Percentiles rank a stretch among this genome's conserved stretches.
Evolutionary conservation across 805 yeast genomes (phyloP).

Genomic region (Saturnispora ahearnii): DNA sequence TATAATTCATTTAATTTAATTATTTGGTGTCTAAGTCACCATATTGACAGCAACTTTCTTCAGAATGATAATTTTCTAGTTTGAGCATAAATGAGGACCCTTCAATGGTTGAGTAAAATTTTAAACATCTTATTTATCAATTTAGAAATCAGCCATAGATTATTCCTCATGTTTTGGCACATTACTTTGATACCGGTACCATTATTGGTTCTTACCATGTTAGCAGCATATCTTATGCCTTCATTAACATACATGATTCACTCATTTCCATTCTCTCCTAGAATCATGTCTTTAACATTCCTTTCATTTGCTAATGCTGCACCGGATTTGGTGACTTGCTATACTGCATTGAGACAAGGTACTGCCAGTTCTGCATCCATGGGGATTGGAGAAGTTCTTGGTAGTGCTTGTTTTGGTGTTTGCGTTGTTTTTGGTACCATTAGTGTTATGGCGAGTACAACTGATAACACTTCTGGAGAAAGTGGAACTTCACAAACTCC

Average conservation of each 20-base stretch:
- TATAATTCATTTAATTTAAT: too few relatives aligned
- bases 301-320: constrained; percentile 89
- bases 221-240: constrained; percentile 8
- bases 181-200: constrained; percentile 3
- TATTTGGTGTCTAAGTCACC: too few relatives aligned
- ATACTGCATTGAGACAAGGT: constrained; percentile 66
- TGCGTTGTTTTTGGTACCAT: constrained; percentile 45
- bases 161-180: background rate
- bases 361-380: constrained; percentile 35
- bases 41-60: too few relatives aligned
- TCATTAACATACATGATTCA: constrained; percentile 7
- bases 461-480: background rate
- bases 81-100: background rate
- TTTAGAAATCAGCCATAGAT: background rate
- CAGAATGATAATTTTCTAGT: too few relatives aligned
- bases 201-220: constrained; percentile 1
- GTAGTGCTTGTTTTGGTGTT: constrained; percentile 45
- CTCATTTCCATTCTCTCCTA: constrained; percentile 4
- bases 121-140: background rate
- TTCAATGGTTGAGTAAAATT: background rate
- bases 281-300: constrained; percentile 43
- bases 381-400: constrained; percentile 46
- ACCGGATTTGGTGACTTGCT: constrained; percentile 82
- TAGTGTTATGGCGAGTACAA: constrained; percentile 24
- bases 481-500: background rate